Base-by-base conservation (phyloP, 2,329 filamentous ascomycete species). In the Aureobasidium zeae region DNA sequence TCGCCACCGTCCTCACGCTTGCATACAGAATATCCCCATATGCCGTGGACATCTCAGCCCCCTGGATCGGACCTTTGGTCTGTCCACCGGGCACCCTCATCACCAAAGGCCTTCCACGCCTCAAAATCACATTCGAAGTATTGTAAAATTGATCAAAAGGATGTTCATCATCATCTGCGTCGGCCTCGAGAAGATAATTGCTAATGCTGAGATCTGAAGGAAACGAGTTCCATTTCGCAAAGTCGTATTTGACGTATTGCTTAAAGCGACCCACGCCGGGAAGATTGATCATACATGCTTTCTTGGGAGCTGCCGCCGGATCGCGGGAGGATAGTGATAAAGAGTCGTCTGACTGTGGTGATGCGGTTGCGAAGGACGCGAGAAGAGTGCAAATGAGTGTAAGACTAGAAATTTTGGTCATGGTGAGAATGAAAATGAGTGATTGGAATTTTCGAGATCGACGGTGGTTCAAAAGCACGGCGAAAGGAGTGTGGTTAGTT, bases 1-100 rank as follows among this genome's bases (percentile, higher is more conserved):
- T 81, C 65, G 86, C 79, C 25, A 73, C 73, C 1, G 77, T 74
- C n/a, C 83, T 67, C 52, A 81, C 88, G 16, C 74, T 81, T 3
- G 84, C 84, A 55, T 77, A 82, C n/a, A 75, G 63, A 52, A 85
- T 66, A 55, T 88, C 79, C 9, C 67, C 58, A 19, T 78, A 68
- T 4, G 63, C 58, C 2, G 77, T 76, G 36, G 78, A 76, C 26
- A 87, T 58, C 61, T 88, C 81, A 1, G 80, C 75, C 4, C 45
- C 46, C 16, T 46, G 34, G 11, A 49, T 45, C 3, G 43, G 43
- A 20, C 32, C 24, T 8, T 30, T 24, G 2, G 17, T 38, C 15
- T 45, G 43, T 1, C 33, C 37, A 9, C 44, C 45, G 17, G 37
- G 33, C 1, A 42, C 41, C 3, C 20, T 20, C 16, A 42, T n/a